phyloP scores from a whole-genome alignment of 768 basidiomycete genomes.

The Pulveroboletus sp. region DNA sequence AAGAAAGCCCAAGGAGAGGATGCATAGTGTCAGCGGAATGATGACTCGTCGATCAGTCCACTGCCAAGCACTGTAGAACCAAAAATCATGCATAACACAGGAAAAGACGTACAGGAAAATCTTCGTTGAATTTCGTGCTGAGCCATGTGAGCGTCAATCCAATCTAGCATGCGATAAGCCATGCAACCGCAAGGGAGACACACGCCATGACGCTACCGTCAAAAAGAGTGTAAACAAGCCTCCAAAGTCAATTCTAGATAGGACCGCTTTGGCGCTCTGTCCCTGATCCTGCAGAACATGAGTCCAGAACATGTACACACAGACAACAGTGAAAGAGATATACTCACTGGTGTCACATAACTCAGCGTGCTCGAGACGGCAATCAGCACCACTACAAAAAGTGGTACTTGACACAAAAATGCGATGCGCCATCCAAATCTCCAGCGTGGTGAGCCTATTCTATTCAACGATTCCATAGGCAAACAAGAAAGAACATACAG shows the following conservation, averaged over 20 bases:
- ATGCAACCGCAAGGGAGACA: not conserved
- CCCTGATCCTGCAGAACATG: conserved; percentile 5
- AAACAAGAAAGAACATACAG: not conserved
- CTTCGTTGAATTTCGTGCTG: conserved; percentile 14
- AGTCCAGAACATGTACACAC: not conserved
- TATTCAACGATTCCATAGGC: not conserved
- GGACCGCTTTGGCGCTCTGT: conserved; percentile 2
- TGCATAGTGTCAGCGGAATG: conserved; percentile 4
- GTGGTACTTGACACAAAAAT: conserved; percentile 10
- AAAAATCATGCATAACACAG: no score
- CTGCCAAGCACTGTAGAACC: not conserved
- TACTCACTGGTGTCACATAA: conserved; percentile 12
- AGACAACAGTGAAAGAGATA: not conserved
- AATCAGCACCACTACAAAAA: conserved; percentile 4
- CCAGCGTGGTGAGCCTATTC: not conserved
- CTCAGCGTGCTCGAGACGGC: not conserved
- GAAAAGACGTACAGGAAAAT: conserved; percentile 6
- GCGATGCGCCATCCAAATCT: conserved; percentile 20
- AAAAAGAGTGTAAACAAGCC: conserved; percentile 6
- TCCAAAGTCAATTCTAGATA: conserved; percentile 14
- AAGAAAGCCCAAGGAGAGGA: conserved; percentile 8
- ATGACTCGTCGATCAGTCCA: conserved; percentile 7
- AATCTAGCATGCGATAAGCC: conserved; percentile 2
- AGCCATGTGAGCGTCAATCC: conserved; percentile 10
- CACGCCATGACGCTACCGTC: not conserved